phyloP scores from a whole-genome alignment of 179 eudicot species.

The Patellifolia procumbens region DNA sequence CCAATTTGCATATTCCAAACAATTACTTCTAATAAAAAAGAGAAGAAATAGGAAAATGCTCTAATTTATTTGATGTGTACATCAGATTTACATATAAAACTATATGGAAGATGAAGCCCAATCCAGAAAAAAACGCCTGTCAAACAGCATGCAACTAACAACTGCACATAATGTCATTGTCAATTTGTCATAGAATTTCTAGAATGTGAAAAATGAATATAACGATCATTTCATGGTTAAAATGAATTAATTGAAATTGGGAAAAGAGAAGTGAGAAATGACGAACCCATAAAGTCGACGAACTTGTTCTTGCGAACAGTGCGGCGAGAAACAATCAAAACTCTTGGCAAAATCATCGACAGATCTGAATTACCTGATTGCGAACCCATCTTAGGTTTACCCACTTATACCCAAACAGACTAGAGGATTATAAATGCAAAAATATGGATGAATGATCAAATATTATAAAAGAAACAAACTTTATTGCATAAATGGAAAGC shows the following conservation, averaged over 20 bases:
- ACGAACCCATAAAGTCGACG: conserved; percentile 45
- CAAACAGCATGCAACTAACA: no score
- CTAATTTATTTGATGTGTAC: no score
- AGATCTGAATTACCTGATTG: conserved; percentile 20
- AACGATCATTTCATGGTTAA: no score
- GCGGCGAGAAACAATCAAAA: conserved; percentile 46
- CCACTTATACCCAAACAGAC: background rate
- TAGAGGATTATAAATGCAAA: background rate
- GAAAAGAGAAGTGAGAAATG: background rate
- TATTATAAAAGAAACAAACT: background rate
- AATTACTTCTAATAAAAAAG: no score
- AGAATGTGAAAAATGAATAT: background rate
- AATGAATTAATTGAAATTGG: background rate
- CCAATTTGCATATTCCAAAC: no score
- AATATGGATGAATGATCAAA: background rate
- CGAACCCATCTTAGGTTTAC: conserved; percentile 9
- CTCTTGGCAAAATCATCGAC: conserved; percentile 44
- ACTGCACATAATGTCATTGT: no score
- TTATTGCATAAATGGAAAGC: background rate
- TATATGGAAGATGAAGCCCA: no score
- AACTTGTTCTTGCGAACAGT: conserved; percentile 48
- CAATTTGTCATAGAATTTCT: background rate
- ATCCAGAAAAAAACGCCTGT: no score
- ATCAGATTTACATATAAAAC: no score
- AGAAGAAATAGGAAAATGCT: no score